Conservation (phyloP, 805 yeast species). For the Cyberlindnera meyerae region DNA sequence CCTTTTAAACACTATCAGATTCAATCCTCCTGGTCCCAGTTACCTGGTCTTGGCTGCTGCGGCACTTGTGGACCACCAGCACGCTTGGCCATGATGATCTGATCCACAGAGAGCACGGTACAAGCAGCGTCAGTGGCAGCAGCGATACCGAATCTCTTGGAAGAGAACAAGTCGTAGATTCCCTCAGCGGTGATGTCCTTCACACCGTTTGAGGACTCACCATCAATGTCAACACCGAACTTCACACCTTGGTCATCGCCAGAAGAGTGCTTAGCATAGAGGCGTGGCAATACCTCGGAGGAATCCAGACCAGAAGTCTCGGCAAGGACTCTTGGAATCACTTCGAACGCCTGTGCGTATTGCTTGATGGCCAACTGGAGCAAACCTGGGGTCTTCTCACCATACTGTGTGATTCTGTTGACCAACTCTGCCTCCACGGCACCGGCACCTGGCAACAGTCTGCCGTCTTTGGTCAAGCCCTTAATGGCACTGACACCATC, state of each 20-base stretch:
- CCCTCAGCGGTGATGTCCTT: constrained; percentile 65
- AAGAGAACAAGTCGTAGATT: constrained; percentile 72
- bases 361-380: constrained; percentile 90
- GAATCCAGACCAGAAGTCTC: constrained; percentile 93
- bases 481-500: constrained; percentile 93
- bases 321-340: constrained; percentile 85
- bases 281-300: constrained; percentile 80
- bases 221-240: constrained; percentile 76
- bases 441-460: constrained; percentile 94
- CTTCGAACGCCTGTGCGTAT: constrained; percentile 92
- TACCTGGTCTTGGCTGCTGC: constrained; percentile 79
- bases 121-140: constrained; percentile 95
- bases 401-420: constrained; percentile 70
- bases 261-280: constrained; percentile 82
- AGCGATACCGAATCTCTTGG: constrained; percentile 82
- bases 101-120: constrained; percentile 89
- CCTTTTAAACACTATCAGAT: too few species aligned
- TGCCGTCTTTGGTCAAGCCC: constrained; percentile 76
- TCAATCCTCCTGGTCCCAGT: constrained; percentile 93
- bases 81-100: constrained; percentile 97
- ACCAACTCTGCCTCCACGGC: constrained; percentile 88
- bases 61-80: constrained; percentile 98
- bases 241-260: constrained; percentile 26
- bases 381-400: constrained; percentile 92
- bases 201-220: constrained; percentile 60